phyloP scores from a whole-genome alignment of 2,329 filamentous ascomycete species.

The Niveomyces coronatus region DNA sequence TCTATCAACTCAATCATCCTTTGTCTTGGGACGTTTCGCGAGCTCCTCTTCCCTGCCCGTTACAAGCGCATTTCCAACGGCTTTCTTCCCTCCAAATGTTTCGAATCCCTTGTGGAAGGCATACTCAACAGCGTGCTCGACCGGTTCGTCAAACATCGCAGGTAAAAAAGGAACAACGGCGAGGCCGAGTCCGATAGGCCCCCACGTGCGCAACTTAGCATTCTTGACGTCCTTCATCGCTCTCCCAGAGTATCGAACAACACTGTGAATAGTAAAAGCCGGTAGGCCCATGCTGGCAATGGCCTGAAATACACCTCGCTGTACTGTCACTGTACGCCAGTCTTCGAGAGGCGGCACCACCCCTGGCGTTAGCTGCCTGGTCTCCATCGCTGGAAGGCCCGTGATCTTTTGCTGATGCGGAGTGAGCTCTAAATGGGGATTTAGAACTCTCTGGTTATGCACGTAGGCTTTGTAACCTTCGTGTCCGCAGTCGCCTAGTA shows the following conservation, averaged over 20 bases:
- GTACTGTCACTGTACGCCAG: constrained; percentile 81
- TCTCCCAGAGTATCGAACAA: constrained; percentile 78
- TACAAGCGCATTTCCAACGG: constrained; percentile 43
- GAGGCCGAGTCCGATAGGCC: constrained; percentile 75
- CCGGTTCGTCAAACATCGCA: constrained; percentile 78
- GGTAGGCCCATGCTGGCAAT: constrained; percentile 90
- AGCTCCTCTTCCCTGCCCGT: constrained; percentile 39
- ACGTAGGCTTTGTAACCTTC: constrained; percentile 95
- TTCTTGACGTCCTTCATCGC: constrained; percentile 82
- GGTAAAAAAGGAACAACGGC: constrained; percentile 75
- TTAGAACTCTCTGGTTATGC: constrained; percentile 66
- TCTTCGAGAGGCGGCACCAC: constrained; percentile 68
- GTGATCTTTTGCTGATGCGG: constrained; percentile 37
- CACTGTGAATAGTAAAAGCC: constrained; percentile 85
- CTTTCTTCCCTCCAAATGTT: constrained; percentile 52
- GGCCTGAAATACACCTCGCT: constrained; percentile 82
- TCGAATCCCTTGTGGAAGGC: constrained; percentile 75
- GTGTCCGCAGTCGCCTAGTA: constrained; percentile 79
- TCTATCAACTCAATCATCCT: constrained; percentile 36
- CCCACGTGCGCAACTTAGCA: constrained; percentile 67
- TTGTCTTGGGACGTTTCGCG: constrained; percentile 33
- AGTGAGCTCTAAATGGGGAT: constrained; percentile 53
- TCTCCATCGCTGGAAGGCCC: constrained; percentile 29
- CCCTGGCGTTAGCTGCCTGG: constrained; percentile 25
- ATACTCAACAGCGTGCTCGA: constrained; percentile 88